phyloP scores from a whole-genome alignment of 108 stramenopile genomes.

The Ochromonas danica region DNA sequence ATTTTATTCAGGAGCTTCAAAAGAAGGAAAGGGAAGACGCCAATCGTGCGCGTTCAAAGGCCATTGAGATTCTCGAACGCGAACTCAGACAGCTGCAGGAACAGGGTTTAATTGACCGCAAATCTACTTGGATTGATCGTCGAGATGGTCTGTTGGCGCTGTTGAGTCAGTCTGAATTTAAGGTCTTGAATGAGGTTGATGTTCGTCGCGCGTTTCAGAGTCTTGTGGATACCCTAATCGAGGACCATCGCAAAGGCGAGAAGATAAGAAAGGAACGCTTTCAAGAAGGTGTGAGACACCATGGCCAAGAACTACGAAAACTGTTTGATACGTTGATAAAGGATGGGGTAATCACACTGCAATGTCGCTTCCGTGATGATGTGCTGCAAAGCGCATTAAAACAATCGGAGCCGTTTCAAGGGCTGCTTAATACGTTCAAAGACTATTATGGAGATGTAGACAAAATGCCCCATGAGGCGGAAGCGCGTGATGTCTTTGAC shows the following conservation, averaged over 20 bases:
- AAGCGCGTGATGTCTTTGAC: constrained; percentile 49
- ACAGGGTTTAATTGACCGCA: neutral
- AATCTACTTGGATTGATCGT: neutral
- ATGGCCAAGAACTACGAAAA: too few relatives aligned
- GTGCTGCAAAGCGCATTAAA: too few relatives aligned
- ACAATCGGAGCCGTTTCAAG: constrained; percentile 49
- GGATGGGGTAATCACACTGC: constrained; percentile 41
- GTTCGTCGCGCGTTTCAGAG: constrained; percentile 24
- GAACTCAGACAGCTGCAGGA: neutral
- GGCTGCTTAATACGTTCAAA: constrained; percentile 45
- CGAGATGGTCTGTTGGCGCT: neutral
- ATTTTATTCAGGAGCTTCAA: constrained; percentile 50
- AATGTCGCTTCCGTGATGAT: too few relatives aligned
- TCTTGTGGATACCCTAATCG: constrained; percentile 44
- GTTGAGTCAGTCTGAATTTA: neutral
- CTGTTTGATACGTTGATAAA: too few relatives aligned
- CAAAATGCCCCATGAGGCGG: constrained; percentile 46
- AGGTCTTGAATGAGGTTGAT: constrained; percentile 26
- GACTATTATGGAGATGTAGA: constrained; percentile 50
- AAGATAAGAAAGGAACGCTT: too few relatives aligned
- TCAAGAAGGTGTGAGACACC: too few relatives aligned
- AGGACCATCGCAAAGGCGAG: too few relatives aligned
- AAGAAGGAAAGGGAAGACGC: constrained; percentile 50
- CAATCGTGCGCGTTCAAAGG: constrained; percentile 37
- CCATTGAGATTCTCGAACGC: neutral